Base-by-base conservation (phyloP, 148 eudicot genomes). In the Cornus florida region DNA sequence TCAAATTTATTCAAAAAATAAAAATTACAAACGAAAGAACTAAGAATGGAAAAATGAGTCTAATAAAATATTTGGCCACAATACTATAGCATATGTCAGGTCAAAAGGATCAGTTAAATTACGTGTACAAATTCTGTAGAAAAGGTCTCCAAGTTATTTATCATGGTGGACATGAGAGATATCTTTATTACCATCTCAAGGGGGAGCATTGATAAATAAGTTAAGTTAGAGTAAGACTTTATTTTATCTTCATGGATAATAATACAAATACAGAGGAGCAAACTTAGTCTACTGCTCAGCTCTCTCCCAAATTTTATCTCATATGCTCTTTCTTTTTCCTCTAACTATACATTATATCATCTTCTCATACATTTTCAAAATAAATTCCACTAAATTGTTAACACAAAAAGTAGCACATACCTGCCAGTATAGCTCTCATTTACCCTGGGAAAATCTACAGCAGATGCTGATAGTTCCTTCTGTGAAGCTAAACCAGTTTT, bases 401-500 rank as follows among this genome's bases (percentile, higher is more conserved):
- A 31, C 8, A 75, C 32, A 33, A 59, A 56, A 14, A 0, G 38
- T 66, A 67, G 69, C 35, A 19, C 50, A 69, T 83, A 96, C 99
- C 99, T 91, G 85, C 97, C 95, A 85, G 91, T 91, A 84, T 87
- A 96, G 82, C 82, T 91, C 79, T 96, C 99, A 62, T 96, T 96
- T 72, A 96, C 80, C 86, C 98, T 84, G 17, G 99, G 98, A 75
- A 96, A 96, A 83, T 96, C 99, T 32, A 96, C 97, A 79, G 95
- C 89, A 83, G 97, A 72, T 53, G 77, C 98, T 72, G 99, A 96
- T 73, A 96, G 89, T 77, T 88, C 86, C 81, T 81, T 96, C 86
- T 93, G 99, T 32, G 95, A 80, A 60, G 98, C 97, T 73, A 83
- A 82, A 64, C 97, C 95, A 71, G 80, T 90, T 86, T 93, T 86